Percentiles rank a stretch among this genome's conserved stretches.
Conservation (phyloP, 179 eudicot genomes). For the Spinacia oleracea region DNA sequence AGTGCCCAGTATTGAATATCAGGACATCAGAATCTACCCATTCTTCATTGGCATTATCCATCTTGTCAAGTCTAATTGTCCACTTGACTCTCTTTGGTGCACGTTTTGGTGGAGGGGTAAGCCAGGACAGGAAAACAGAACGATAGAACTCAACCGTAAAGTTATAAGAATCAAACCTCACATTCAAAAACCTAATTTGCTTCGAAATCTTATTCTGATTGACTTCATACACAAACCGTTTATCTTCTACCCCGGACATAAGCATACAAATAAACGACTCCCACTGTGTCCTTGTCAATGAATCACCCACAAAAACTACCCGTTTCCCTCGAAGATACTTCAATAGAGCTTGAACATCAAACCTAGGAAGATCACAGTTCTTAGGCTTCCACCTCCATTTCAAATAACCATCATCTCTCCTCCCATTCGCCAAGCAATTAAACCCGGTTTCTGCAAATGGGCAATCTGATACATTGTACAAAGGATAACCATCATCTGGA, state of each 20-base stretch:
- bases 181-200: slow-evolving; percentile 64
- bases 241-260: slow-evolving; percentile 83
- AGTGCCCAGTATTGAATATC: slow-evolving; percentile 88
- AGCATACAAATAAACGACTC: slow-evolving; percentile 95
- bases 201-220: slow-evolving; percentile 76
- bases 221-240: slow-evolving; percentile 72
- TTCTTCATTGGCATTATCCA: slow-evolving; percentile 68
- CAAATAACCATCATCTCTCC: slow-evolving; percentile 60
- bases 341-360: slow-evolving; percentile 47
- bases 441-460: slow-evolving; percentile 84
- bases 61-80: slow-evolving; percentile 64
- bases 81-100: slow-evolving; percentile 80
- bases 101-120: slow-evolving; percentile 54
- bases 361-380: slow-evolving; percentile 65
- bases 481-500: slow-evolving; percentile 63
- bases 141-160: slow-evolving; percentile 84
- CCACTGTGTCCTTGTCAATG: slow-evolving; percentile 95
- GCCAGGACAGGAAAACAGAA: slow-evolving; percentile 71
- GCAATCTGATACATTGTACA: slow-evolving; percentile 83
- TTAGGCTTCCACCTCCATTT: slow-evolving; percentile 96
- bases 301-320: slow-evolving; percentile 96
- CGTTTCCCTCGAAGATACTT: slow-evolving; percentile 67
- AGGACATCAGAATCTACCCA: slow-evolving; percentile 85
- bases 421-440: slow-evolving; percentile 80
- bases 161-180: slow-evolving; percentile 64